A percentile compares a stretch with the other conserved stretches of the same genome.
phyloP scores from a whole-genome alignment of 306 rosid genomes.

The Trichosanthes cucumerina region DNA sequence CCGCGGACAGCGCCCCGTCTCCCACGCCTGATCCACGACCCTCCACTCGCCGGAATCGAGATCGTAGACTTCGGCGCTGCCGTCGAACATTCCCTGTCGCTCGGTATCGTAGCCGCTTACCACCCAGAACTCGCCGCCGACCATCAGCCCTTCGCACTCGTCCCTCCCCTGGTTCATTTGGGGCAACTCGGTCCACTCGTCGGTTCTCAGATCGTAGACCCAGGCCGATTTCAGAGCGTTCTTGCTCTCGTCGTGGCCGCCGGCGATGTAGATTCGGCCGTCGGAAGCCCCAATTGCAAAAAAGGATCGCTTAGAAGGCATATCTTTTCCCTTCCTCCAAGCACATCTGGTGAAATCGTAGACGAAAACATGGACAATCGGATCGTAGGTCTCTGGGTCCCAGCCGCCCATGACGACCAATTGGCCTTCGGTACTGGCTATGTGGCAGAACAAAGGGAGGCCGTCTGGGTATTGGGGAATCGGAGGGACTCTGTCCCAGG shows the following conservation, averaged over 20 bases:
- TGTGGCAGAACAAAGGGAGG: constrained; percentile 36
- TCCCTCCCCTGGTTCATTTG: constrained; percentile 41
- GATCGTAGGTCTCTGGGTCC: constrained; percentile 41
- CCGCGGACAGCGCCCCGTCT: constrained; percentile 29
- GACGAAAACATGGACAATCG: constrained; percentile 31
- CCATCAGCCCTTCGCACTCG: constrained; percentile 44
- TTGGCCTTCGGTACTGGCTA: constrained; percentile 39
- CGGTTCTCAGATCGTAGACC: constrained; percentile 28
- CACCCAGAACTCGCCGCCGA: constrained; percentile 41
- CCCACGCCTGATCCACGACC: constrained; percentile 37
- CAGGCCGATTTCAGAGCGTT: constrained; percentile 39
- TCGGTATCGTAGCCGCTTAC: constrained; percentile 49
- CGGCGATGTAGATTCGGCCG: constrained; percentile 33
- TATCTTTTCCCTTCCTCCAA: constrained; percentile 31
- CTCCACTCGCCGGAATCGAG: constrained; percentile 31
- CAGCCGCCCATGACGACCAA: constrained; percentile 54
- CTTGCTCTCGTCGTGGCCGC: constrained; percentile 50
- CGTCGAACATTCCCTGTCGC: constrained; percentile 34
- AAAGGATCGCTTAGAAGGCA: constrained; percentile 40
- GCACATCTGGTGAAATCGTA: constrained; percentile 32
- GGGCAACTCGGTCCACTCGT: constrained; percentile 33
- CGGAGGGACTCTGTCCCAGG: constrained; percentile 31
- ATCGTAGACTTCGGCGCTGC: constrained; percentile 29
- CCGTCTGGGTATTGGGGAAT: constrained; percentile 40
- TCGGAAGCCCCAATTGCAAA: constrained; percentile 30